Evolutionary conservation across 139 green algal species (phyloP).

Genomic region (Ettlia oleoabundans): DNA sequence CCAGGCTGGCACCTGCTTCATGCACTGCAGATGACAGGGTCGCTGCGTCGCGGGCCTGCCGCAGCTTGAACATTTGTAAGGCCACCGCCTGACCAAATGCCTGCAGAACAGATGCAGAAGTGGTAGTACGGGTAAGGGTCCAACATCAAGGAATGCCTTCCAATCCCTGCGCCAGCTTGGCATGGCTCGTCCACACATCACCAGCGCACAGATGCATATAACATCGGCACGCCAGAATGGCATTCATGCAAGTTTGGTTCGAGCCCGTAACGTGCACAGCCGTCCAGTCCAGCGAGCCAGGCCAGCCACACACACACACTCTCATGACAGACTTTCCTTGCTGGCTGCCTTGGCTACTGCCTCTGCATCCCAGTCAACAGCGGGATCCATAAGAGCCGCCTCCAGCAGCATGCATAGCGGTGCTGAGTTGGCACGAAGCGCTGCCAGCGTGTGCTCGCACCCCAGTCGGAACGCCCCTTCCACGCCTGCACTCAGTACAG

Average conservation of each 20-base stretch:
- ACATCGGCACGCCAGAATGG: no score
- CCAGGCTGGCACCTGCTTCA: slow-evolving; percentile 23
- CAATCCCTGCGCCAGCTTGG: no score
- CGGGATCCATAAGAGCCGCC: slow-evolving; percentile 70
- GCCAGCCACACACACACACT: background rate
- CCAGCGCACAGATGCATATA: no score
- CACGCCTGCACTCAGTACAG: slow-evolving; percentile 56
- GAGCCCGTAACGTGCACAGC: no score
- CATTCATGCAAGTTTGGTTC: no score
- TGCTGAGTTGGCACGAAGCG: slow-evolving; percentile 37
- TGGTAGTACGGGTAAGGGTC: no score
- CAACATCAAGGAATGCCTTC: no score
- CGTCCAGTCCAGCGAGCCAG: background rate
- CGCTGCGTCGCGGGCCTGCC: background rate
- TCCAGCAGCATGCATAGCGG: slow-evolving; percentile 61
- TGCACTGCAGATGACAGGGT: slow-evolving; percentile 19
- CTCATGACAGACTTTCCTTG: background rate
- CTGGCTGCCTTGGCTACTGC: slow-evolving; percentile 31
- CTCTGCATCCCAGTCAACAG: slow-evolving; percentile 70
- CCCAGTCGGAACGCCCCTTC: slow-evolving; percentile 61
- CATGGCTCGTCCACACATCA: no score
- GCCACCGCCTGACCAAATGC: slow-evolving; percentile 60
- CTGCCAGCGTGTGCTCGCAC: slow-evolving; percentile 45
- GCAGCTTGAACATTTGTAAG: slow-evolving; percentile 62
- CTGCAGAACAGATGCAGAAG: slow-evolving; percentile 27